Base-by-base conservation (phyloP, 2,329 filamentous ascomycete genomes). In the Paraphaeosphaeria sporulosa region DNA sequence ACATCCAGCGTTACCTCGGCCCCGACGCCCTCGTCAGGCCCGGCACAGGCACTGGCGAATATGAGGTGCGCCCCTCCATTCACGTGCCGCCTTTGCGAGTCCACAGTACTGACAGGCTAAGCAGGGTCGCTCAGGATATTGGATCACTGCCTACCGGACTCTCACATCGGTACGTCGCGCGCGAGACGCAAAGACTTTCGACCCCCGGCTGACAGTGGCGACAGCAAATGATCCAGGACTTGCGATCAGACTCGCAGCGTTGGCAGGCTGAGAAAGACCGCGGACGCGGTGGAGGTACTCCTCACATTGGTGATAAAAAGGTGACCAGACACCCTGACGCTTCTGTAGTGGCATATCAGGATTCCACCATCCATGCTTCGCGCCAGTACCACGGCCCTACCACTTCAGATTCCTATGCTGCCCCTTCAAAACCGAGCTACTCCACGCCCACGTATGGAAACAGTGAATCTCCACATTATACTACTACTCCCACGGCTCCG, bases 1-100 rank as follows among this genome's bases (percentile, higher is more conserved):
- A 84, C 72, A 84, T 84, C 66, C 81, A 83, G 73, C 78, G 81
- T 68, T 84, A 83, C 67, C 71, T 84, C 58, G 82, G 82, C 55
- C 80, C 80, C 62, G 82, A 84, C 76, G 82, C 82, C 51, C 81
- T 82, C 59, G 81, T 83, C 47, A 78, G 79, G 67, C 82, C 82
- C 43, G 82, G 82, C 51, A 65, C 73, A 50, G 80, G 80, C 66
- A 80, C 72, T 61, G 80, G 77, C 57, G 78, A 81, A 58, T 76
- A 81, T 68, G 75, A 81, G 74, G 80, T 83, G 67, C 74, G 77
- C 65, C 61, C 46, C 68, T 64, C 63, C 61, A 60, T 59, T 30
- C 44, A 57, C 30, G 30, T 46, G 34, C 49, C 52, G 46, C 30
- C 47, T 17, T 27, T 34, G 52, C 54, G 38, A 54, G 57, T 51